Evolutionary conservation across 257 asterid genomes (phyloP), one percentile per base, ranked within the genome.

Genomic region (Rubia yunnanensis): DNA sequence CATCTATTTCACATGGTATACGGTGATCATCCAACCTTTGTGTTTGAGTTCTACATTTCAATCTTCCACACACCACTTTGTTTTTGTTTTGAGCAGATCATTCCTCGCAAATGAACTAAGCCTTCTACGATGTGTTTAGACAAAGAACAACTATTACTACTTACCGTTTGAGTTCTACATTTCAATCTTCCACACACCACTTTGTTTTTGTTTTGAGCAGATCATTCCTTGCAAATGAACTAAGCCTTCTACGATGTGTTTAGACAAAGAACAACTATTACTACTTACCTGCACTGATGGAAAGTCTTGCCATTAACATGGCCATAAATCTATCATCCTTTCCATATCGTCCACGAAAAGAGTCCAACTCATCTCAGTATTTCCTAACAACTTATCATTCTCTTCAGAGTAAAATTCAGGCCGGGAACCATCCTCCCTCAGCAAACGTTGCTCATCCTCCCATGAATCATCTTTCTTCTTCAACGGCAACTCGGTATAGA

Each of bases 401-500:
- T 90, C 96, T 59, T 94, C 97, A 0, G 94, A 82, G 77, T 94
- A 94, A 67, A 85, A 71, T 77, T 94, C 99, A 10, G 95, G 95
- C 67, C 57, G 86, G 13, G 86, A 80, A 54, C 97, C 97, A 75
- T 57, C 88, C 75, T 77, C 89, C 57, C 88, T 86, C 81, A 73
- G 72, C 73, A 85, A 73, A 64, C 69, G 71, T 32, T 10, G 53
- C 30, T 41, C 73, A 10, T 30, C 53, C n/a, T 73, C 78, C 61
- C 66, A 68, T 2, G 77, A 57, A 27, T 78, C 65, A 8, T 68
- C 90, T 26, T 71, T 79, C 80, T 84, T 81, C 20, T 78, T 28
- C 55, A 65, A 49, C 8, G 13, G 60, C 48, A 70, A 56, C 77
- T 90, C 96, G 3, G 94, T 77, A 80, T 94, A 94, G 81, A 79